Percentiles rank a stretch among this genome's conserved stretches.
phyloP scores from a whole-genome alignment of 2,329 filamentous ascomycete species.

The Colletotrichum kahawae region DNA sequence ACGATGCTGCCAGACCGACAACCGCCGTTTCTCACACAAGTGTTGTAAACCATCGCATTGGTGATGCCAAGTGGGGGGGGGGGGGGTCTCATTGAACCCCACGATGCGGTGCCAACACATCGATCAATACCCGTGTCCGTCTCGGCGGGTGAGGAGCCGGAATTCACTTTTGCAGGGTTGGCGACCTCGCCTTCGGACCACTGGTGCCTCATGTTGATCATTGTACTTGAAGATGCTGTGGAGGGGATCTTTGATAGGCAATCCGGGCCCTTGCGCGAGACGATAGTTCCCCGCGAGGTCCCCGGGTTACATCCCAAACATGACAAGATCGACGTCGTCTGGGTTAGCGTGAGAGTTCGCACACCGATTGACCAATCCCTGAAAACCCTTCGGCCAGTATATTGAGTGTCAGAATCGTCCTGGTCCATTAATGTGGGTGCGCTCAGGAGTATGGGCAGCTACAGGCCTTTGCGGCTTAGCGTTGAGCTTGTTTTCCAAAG shows the following conservation, averaged over 20 bases:
- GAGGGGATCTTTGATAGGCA: not conserved
- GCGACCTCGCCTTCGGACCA: not conserved
- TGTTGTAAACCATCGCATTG: not conserved
- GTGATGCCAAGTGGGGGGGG: not conserved
- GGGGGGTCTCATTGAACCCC: not conserved
- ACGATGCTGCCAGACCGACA: not conserved
- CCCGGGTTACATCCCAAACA: not conserved
- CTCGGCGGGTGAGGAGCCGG: not conserved
- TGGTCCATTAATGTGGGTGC: not conserved
- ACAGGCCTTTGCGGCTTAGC: not conserved
- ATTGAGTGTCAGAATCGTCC: not conserved
- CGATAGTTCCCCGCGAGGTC: not conserved
- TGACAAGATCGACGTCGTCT: not conserved
- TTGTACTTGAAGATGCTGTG: not conserved
- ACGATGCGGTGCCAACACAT: slow-evolving; percentile 3
- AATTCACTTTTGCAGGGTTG: not conserved
- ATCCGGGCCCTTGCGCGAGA: not conserved
- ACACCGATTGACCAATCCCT: not conserved
- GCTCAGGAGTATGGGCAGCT: not conserved
- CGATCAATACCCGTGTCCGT: not conserved
- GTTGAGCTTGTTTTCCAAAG: slow-evolving; percentile 19
- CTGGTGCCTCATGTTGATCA: not conserved
- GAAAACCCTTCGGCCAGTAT: not conserved
- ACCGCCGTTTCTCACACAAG: not conserved
- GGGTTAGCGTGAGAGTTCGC: not conserved